Conservation (phyloP, 2,329 filamentous ascomycete genomes). For the Xylaria sp. region DNA sequence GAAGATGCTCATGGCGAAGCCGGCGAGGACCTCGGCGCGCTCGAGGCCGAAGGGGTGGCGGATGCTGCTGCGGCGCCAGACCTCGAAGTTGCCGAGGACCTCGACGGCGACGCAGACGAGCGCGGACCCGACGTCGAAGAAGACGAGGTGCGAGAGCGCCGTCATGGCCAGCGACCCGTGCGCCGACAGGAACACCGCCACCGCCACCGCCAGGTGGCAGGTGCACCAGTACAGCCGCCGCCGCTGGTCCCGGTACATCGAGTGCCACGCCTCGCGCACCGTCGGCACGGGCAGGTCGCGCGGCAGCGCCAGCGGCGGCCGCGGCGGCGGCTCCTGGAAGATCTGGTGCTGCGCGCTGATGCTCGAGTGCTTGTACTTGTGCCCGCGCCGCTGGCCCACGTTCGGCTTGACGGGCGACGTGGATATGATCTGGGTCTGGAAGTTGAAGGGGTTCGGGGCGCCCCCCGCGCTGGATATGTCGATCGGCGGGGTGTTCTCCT, state of each 20-base stretch:
- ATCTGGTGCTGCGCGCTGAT: conserved; percentile 89
- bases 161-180: conserved; percentile 88
- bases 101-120: conserved; percentile 91
- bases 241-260: conserved; percentile 87
- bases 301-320: conserved; percentile 85
- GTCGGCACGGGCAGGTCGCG: conserved; percentile 92
- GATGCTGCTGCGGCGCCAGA: conserved; percentile 91
- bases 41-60: conserved; percentile 93
- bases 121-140: conserved; percentile 93
- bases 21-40: conserved; percentile 88
- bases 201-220: conserved; percentile 82
- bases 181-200: conserved; percentile 82
- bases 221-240: conserved; percentile 84
- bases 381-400: conserved; percentile 87
- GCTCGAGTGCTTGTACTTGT: conserved; percentile 97
- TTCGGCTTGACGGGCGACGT: conserved; percentile 80
- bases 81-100: conserved; percentile 93
- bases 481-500: conserved; percentile 39
- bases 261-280: conserved; percentile 80
- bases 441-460: conserved; percentile 81
- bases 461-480: conserved; percentile 39
- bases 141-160: conserved; percentile 86
- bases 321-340: conserved; percentile 86
- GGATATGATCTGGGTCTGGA: conserved; percentile 79
- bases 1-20: conserved; percentile 94